Evolutionary conservation across 345 rosid species (phyloP).

Genomic region (Physaria fendleri): DNA sequence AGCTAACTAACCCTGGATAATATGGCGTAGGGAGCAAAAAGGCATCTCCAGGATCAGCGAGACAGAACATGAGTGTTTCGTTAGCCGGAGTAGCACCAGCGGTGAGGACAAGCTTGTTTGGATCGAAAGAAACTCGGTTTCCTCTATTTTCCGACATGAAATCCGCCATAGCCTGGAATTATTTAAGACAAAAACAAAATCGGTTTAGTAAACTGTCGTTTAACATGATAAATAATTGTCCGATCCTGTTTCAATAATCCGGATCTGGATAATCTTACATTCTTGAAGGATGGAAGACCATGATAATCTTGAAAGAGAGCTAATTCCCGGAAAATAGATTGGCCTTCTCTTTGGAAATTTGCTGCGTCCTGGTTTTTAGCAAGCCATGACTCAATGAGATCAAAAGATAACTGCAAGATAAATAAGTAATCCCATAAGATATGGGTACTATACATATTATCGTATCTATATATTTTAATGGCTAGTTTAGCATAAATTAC

Average conservation of each 20-base stretch:
- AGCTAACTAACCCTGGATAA: slow-evolving; percentile 64
- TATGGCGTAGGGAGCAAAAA: slow-evolving; percentile 79
- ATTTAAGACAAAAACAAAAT: background rate
- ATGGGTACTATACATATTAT: background rate
- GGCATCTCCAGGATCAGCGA: slow-evolving; percentile 63
- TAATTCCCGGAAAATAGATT: slow-evolving; percentile 63
- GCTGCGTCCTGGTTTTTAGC: slow-evolving; percentile 56
- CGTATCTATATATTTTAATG: background rate
- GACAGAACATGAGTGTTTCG: slow-evolving; percentile 68
- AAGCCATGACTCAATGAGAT: slow-evolving; percentile 65
- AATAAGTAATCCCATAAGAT: background rate
- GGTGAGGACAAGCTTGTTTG: slow-evolving; percentile 51
- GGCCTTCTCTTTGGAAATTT: slow-evolving; percentile 46
- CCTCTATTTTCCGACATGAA: slow-evolving; percentile 78
- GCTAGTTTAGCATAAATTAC: slow-evolving; percentile 17
- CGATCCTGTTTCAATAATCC: background rate
- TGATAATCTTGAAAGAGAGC: slow-evolving; percentile 85
- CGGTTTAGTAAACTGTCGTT: slow-evolving; percentile 3
- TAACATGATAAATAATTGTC: background rate
- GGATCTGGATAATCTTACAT: slow-evolving; percentile 32
- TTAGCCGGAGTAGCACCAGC: slow-evolving; percentile 85
- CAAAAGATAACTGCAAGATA: slow-evolving; percentile 50
- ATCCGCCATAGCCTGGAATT: slow-evolving; percentile 52
- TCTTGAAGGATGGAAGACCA: slow-evolving; percentile 59
- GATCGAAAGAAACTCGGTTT: slow-evolving; percentile 56